A percentile compares a stretch with the other conserved stretches of the same genome.
Evolutionary conservation across 2,329 filamentous ascomycete species (phyloP).

Genomic region (Colletotrichum chrysophilum): DNA sequence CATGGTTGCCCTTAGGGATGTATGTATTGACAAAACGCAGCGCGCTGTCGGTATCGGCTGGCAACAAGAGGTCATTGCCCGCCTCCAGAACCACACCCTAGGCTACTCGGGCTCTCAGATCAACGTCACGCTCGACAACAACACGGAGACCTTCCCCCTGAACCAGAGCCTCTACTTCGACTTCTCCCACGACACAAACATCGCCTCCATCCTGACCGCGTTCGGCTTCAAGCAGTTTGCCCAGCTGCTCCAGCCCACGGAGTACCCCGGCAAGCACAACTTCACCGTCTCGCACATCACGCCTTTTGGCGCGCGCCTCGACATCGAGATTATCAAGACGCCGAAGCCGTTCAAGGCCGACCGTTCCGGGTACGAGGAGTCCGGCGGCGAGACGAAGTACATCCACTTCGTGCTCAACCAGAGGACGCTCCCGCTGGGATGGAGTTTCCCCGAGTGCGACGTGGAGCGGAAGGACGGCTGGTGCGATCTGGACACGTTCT

Average conservation of each 20-base stretch:
- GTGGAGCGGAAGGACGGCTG: slow-evolving; percentile 70
- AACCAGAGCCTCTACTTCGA: slow-evolving; percentile 79
- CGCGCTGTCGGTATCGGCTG: slow-evolving; percentile 77
- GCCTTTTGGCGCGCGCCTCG: slow-evolving; percentile 74
- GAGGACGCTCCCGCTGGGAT: slow-evolving; percentile 72
- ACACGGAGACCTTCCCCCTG: slow-evolving; percentile 71
- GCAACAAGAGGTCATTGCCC: slow-evolving; percentile 74
- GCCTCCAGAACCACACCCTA: slow-evolving; percentile 70
- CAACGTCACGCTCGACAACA: slow-evolving; percentile 75
- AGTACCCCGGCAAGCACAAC: slow-evolving; percentile 62
- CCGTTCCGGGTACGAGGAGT: slow-evolving; percentile 55
- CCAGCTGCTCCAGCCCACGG: slow-evolving; percentile 58
- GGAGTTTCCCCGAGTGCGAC: slow-evolving; percentile 70
- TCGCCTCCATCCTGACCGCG: slow-evolving; percentile 71
- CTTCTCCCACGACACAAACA: slow-evolving; percentile 80
- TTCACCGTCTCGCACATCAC: slow-evolving; percentile 72
- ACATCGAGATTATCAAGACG: slow-evolving; percentile 75
- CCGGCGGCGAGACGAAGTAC: slow-evolving; percentile 66
- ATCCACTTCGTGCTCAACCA: slow-evolving; percentile 79
- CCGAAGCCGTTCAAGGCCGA: slow-evolving; percentile 66
- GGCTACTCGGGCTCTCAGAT: slow-evolving; percentile 64
- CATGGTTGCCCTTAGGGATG: slow-evolving; percentile 42
- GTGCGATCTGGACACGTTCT: slow-evolving; percentile 75
- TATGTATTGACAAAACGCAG: slow-evolving; percentile 33
- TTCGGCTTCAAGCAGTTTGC: slow-evolving; percentile 76